A percentile compares a stretch with the other conserved stretches of the same genome.
Conservation (phyloP, 2,329 filamentous ascomycete species). For the Tothia fuscella region DNA sequence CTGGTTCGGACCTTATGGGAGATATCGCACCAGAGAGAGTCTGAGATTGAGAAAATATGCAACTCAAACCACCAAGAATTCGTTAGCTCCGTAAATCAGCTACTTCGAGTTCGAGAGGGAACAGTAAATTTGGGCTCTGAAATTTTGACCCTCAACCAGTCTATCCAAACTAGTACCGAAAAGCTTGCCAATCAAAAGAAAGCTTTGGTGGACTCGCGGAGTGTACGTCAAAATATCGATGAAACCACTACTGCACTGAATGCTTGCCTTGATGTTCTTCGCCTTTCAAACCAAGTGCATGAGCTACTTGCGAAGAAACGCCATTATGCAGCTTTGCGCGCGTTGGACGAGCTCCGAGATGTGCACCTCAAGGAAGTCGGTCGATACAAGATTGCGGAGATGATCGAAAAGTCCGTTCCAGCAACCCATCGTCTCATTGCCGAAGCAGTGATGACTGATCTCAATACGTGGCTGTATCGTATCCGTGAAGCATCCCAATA, state of each 20-base stretch:
- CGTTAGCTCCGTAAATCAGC: constrained; percentile 80
- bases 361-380: constrained; percentile 91
- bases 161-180: constrained; percentile 89
- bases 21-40: constrained; percentile 76
- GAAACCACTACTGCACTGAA: constrained; percentile 81
- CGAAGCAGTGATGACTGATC: constrained; percentile 89
- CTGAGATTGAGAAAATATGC: constrained; percentile 87
- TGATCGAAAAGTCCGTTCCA: constrained; percentile 93
- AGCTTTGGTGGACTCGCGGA: constrained; percentile 80
- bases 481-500: constrained; percentile 96
- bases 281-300: constrained; percentile 87
- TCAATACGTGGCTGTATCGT: constrained; percentile 93
- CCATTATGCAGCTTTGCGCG: constrained; percentile 88
- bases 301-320: constrained; percentile 86
- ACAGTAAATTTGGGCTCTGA: constrained; percentile 81
- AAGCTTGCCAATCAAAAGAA: constrained; percentile 91
- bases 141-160: constrained; percentile 84
- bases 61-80: constrained; percentile 96
- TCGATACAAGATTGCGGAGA: constrained; percentile 85
- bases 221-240: constrained; percentile 88
- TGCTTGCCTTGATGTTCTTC: constrained; percentile 82
- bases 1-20: constrained; percentile 68
- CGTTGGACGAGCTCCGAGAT: constrained; percentile 89
- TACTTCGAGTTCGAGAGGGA: constrained; percentile 83
- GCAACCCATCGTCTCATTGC: constrained; percentile 86